These are phyloP conservation scores for Plasmodium relictum DNA, from an alignment of 169 alveolate genomes.

Conservation along the genomic window DNA sequence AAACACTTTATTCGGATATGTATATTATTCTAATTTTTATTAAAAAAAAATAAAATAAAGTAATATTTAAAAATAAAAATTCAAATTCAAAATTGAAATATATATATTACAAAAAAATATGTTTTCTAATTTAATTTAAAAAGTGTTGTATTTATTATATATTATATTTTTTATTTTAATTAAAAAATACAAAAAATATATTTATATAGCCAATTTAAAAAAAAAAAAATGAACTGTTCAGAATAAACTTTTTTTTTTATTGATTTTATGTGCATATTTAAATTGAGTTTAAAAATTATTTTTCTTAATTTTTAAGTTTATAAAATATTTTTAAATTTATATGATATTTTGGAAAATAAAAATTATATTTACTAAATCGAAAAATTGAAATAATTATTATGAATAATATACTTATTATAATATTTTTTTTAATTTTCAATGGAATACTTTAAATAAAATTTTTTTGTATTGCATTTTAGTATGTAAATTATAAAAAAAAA, in stretches of 20 bases:
- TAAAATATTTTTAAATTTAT: too few species aligned
- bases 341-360: too few species aligned
- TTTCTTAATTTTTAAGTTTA: too few species aligned
- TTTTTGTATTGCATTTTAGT: too few species aligned
- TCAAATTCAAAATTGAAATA: not conserved
- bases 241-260: not conserved
- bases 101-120: not conserved
- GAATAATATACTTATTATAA: too few species aligned
- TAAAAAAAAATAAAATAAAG: too few species aligned
- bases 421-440: too few species aligned
- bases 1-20: not conserved
- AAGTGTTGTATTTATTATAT: not conserved
- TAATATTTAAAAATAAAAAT: not conserved
- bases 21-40: too few species aligned
- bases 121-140: not conserved
- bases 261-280: slow-evolving; percentile 1
- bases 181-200: not conserved
- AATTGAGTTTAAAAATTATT: not conserved
- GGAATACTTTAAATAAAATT: too few species aligned
- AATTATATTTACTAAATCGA: too few species aligned
- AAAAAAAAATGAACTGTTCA: slow-evolving; percentile 6
- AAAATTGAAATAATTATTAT: too few species aligned
- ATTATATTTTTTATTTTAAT: not conserved
- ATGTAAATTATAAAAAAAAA: too few species aligned
- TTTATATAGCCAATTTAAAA: not conserved